Evolutionary conservation across 2,329 filamentous ascomycete species (phyloP), one percentile per base, ranked within the genome.

Genomic region (Leptographium flavum): DNA sequence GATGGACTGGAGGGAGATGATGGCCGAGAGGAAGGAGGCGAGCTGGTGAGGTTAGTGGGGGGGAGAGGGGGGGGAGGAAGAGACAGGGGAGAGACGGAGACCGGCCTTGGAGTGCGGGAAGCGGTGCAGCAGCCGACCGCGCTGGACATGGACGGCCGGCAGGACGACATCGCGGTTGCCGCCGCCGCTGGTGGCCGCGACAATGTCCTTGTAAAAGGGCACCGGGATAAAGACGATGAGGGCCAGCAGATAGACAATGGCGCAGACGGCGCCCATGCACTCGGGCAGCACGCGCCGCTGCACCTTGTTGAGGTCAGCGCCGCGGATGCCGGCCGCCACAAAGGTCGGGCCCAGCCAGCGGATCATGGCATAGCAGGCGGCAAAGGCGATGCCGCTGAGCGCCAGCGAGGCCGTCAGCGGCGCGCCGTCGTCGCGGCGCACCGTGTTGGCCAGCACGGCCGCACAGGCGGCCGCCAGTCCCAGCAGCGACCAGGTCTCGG

Each of bases 151-250:
- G 38, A 78, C 67, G 11, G 27, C 36, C 58, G 84, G 76, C 55
- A 87, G 64, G 13, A 93, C 83, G 6, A 92, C 79, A 65, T 95
- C 90, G 52, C 85, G 73, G 63, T 95, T 95, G 41, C 88, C 88
- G 51, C 87, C 88, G 51, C 88, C 92, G 53, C 87, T 94, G 19
- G 92, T 96, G 33, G 88, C 87, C 15, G 87, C 85, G 23, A 95
- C 88, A 53, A 98, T 93, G 60, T 96, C 90, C 65, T 95, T 94
- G 70, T 95, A 96, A 63, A 98, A 96, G 1, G 88, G 85, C 63
- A 95, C 94, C 0, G 92, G 92, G 47, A 96, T 87, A 61, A 98
- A 98, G 50, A 87, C 68, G 53, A 96, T 93, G 53, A 96, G 73
- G 42, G 80, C 75, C 52, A 98, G 72, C 37, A 98, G 73, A 64